A percentile compares a stretch with the other conserved stretches of the same genome.
Conservation (phyloP, 257 asterid genomes). For the Capsicum chinense region DNA sequence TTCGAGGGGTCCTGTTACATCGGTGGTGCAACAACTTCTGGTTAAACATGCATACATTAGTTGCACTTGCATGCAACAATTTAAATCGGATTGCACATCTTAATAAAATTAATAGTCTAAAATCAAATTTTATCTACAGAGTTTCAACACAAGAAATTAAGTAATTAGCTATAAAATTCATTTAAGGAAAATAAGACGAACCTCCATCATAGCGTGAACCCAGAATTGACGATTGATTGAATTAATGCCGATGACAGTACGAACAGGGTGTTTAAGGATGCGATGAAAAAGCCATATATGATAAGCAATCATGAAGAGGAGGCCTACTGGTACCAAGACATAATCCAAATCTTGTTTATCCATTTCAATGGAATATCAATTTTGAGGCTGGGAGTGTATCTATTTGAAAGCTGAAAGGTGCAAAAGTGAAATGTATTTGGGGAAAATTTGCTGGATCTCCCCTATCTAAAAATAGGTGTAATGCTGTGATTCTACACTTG, state of each 20-base stretch:
- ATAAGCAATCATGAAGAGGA: constrained; percentile 59
- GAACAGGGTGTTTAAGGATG: constrained; percentile 61
- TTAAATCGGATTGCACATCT: no score
- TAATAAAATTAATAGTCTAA: no score
- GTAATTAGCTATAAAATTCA: no score
- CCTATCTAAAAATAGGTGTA: neutral
- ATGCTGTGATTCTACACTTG: neutral
- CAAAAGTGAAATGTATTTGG: neutral
- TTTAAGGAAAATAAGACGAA: neutral
- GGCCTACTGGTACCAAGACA: constrained; percentile 73
- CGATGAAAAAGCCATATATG: constrained; percentile 81
- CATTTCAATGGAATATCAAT: constrained; percentile 40
- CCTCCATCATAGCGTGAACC: constrained; percentile 98
- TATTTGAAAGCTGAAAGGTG: neutral
- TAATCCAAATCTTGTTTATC: constrained; percentile 63
- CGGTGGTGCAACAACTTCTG: neutral
- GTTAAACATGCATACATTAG: neutral
- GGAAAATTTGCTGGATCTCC: neutral
- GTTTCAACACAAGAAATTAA: no score
- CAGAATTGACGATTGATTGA: constrained; percentile 86
- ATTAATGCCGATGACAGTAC: constrained; percentile 88
- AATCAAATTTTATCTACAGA: no score
- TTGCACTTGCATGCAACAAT: constrained; percentile 20
- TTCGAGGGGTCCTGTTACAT: constrained; percentile 57
- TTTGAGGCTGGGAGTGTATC: neutral